Conservation (phyloP, 257 asterid species). For the Plantago major region DNA sequence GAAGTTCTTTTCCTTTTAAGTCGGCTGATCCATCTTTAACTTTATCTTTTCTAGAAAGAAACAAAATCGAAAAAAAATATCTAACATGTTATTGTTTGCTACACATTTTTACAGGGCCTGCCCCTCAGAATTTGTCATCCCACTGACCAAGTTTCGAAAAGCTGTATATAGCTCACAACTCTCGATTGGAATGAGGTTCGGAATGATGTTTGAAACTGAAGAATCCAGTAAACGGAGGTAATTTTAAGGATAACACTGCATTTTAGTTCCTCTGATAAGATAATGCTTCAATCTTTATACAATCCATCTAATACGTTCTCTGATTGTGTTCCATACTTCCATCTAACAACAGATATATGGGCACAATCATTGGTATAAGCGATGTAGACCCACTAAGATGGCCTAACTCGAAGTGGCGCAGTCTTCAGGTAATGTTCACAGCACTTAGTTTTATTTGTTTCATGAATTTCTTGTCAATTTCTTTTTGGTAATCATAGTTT, state of each 20-base stretch:
- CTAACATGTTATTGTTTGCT: background rate
- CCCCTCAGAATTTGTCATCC: conserved; percentile 89
- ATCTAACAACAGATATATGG: conserved; percentile 91
- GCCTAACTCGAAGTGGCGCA: conserved; percentile 96
- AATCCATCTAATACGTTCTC: no score
- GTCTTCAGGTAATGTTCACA: conserved; percentile 61
- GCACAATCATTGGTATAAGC: conserved; percentile 67
- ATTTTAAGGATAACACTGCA: background rate
- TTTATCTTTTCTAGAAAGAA: background rate
- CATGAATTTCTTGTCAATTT: background rate
- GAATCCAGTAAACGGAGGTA: conserved; percentile 92
- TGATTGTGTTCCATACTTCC: no score
- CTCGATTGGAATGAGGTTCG: conserved; percentile 86
- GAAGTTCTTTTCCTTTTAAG: no score
- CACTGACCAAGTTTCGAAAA: conserved; percentile 66
- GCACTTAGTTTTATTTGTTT: background rate
- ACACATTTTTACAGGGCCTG: conserved; percentile 61
- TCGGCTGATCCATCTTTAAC: background rate
- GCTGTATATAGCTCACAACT: conserved; percentile 69
- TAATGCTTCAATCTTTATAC: no score
- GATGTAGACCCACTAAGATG: conserved; percentile 90
- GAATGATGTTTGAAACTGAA: conserved; percentile 98
- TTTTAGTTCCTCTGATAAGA: background rate
- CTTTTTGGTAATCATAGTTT: background rate
- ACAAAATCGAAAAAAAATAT: background rate